These are phyloP conservation scores for Castanopsis chinensis DNA, from an alignment of 306 rosid species.

Conservation along the genomic window DNA sequence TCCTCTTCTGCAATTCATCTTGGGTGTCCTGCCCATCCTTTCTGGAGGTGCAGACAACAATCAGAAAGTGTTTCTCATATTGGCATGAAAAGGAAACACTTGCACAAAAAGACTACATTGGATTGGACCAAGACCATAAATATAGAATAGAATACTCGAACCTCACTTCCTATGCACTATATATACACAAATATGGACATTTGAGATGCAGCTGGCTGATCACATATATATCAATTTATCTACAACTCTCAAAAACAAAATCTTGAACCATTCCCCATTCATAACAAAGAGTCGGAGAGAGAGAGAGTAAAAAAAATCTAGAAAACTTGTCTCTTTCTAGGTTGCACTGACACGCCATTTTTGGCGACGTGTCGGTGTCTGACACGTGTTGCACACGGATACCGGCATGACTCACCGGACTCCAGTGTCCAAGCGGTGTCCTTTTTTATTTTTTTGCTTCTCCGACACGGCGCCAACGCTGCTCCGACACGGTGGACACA, in stretches of 20 bases:
- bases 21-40: constrained; percentile 89
- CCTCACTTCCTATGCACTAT: background rate
- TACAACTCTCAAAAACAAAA: background rate
- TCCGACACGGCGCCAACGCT: too few relatives aligned
- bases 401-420: too few relatives aligned
- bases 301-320: background rate
- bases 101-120: background rate
- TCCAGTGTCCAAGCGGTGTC: too few relatives aligned
- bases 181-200: background rate
- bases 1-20: constrained; percentile 80
- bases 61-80: background rate
- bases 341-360: too few relatives aligned
- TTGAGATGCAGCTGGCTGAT: background rate
- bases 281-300: background rate
- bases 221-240: background rate
- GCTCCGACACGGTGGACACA: too few relatives aligned
- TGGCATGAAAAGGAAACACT: background rate
- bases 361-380: too few relatives aligned
- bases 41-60: constrained; percentile 35
- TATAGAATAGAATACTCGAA: background rate
- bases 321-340: background rate
- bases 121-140: background rate
- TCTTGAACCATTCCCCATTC: background rate
- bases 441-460: too few relatives aligned
- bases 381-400: too few relatives aligned